Percentiles rank a stretch among this genome's conserved stretches.
These are phyloP conservation scores for Cercospora sp. DNA, from an alignment of 2,329 filamentous ascomycete genomes.

Conservation along the genomic window DNA sequence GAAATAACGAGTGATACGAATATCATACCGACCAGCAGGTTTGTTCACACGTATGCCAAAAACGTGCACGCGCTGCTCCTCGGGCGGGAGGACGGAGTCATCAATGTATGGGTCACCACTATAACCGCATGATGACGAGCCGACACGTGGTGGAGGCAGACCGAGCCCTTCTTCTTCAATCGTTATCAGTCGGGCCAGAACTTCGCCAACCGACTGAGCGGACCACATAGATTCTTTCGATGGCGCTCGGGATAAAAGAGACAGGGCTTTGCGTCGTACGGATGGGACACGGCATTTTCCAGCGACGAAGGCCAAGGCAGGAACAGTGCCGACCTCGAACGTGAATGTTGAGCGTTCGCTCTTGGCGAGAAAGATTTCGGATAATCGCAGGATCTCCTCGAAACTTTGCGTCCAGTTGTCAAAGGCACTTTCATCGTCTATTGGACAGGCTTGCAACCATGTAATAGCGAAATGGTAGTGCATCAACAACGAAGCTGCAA, in stretches of 20 bases:
- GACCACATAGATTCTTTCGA: constrained; percentile 32
- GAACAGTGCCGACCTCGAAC: constrained; percentile 28
- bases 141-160: constrained; percentile 15
- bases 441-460: constrained; percentile 26
- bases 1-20: constrained; percentile 21
- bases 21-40: constrained; percentile 16
- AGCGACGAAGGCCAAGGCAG: constrained; percentile 29
- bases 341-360: constrained; percentile 26
- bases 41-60: constrained; percentile 21
- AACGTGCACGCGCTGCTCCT: constrained; percentile 20
- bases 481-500: constrained; percentile 22
- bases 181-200: constrained; percentile 23
- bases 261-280: constrained; percentile 27
- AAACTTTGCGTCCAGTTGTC: constrained; percentile 30
- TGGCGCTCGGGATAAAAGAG: constrained; percentile 25
- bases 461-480: constrained; percentile 26
- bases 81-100: constrained; percentile 20
- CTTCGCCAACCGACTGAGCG: constrained; percentile 20
- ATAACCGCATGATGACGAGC: background rate
- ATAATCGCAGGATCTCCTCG: constrained; percentile 22
- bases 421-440: constrained; percentile 21
- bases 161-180: constrained; percentile 31
- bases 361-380: constrained; percentile 20
- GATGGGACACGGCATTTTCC: constrained; percentile 30
- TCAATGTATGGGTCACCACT: constrained; percentile 8